Evolutionary conservation across 108 stramenopile genomes (phyloP).

Genomic region (Conticribra weissflogii): DNA sequence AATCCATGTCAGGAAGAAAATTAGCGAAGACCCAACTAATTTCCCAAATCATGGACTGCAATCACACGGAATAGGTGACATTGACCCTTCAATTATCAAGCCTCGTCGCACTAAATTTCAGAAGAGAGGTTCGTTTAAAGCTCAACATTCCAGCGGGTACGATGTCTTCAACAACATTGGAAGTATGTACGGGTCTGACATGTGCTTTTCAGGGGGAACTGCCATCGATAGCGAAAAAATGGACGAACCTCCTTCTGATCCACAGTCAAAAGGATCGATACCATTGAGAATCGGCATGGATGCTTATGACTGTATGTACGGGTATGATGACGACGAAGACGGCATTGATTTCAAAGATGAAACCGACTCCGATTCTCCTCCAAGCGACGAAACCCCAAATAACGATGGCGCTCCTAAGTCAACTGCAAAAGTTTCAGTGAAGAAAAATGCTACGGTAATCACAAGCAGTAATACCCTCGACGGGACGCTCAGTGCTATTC

Average conservation of each 20-base stretch:
- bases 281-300: neutral
- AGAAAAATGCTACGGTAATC: conserved; percentile 7
- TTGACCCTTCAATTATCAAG: conserved; percentile 48
- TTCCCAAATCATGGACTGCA: neutral
- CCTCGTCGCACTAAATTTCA: conserved; percentile 37
- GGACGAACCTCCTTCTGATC: neutral
- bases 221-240: neutral
- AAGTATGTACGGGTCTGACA: conserved; percentile 38
- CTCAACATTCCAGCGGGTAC: conserved; percentile 18
- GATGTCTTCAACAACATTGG: conserved; percentile 44
- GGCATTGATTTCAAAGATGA: no score
- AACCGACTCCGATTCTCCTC: neutral
- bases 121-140: neutral
- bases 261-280: neutral
- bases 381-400: conserved; percentile 6
- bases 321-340: conserved; percentile 16
- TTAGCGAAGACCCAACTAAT: neutral
- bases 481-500: conserved; percentile 39
- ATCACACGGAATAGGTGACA: neutral
- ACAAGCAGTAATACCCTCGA: conserved; percentile 33
- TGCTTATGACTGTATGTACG: conserved; percentile 17
- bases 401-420: neutral
- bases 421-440: neutral
- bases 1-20: conserved; percentile 22
- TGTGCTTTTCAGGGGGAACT: conserved; percentile 4